Conservation (phyloP, 179 eudicot species). For the Silene noctiflora region DNA sequence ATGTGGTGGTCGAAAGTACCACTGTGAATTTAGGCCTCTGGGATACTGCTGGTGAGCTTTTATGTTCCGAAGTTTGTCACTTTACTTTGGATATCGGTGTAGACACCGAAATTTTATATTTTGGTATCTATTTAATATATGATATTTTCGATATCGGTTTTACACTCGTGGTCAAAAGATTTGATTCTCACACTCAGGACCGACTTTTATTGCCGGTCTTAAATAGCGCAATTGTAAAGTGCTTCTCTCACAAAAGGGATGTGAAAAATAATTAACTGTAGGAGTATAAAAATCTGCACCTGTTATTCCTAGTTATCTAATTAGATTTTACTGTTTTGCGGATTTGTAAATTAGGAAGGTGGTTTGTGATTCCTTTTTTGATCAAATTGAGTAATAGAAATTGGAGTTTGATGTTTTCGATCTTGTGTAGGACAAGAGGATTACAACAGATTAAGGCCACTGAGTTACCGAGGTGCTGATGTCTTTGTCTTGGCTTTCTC, state of each 20-base stretch:
- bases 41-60: conserved; percentile 89
- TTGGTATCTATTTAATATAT: too few relatives aligned
- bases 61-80: not conserved
- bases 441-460: conserved; percentile 85
- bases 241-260: too few relatives aligned
- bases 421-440: conserved; percentile 77
- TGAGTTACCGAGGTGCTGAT: conserved; percentile 95
- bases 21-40: conserved; percentile 95
- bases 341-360: not conserved
- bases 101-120: too few relatives aligned
- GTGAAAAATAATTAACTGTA: too few relatives aligned
- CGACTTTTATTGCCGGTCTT: not conserved
- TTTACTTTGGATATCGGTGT: not conserved
- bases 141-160: not conserved
- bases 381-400: conserved; percentile 9
- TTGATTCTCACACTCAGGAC: not conserved
- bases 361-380: not conserved
- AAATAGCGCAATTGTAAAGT: not conserved
- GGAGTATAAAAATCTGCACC: too few relatives aligned
- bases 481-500: conserved; percentile 95
- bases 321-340: not conserved
- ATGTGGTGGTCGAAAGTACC: conserved; percentile 86
- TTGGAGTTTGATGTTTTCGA: not conserved
- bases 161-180: not conserved
- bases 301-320: too few relatives aligned